These are phyloP conservation scores for Hippophae rhamnoides DNA, from an alignment of 306 rosid genomes.

Conservation along the genomic window DNA sequence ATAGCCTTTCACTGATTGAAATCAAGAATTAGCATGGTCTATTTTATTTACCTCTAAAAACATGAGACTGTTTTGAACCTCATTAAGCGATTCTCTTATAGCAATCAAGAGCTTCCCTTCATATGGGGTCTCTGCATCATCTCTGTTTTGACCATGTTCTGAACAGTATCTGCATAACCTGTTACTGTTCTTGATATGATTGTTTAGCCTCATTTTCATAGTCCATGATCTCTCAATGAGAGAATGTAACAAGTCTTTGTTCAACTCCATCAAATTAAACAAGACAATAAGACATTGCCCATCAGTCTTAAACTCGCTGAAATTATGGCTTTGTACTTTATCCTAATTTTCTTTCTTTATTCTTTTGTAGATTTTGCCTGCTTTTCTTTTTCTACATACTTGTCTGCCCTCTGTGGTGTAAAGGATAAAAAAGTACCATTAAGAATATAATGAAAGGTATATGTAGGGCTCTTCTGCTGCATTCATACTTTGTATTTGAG, in stretches of 20 bases:
- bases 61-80: constrained; percentile 18
- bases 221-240: constrained; percentile 12
- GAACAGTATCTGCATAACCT: constrained; percentile 22
- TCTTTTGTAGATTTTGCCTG: constrained; percentile 8
- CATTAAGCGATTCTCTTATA: constrained; percentile 21
- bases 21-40: not conserved
- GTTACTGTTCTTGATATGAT: constrained; percentile 14
- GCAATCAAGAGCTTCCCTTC: constrained; percentile 23
- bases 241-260: constrained; percentile 4
- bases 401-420: constrained; percentile 8
- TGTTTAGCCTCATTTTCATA: constrained; percentile 16
- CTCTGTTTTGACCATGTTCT: constrained; percentile 17
- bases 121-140: constrained; percentile 17
- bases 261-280: constrained; percentile 9
- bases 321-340: not conserved
- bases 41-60: constrained; percentile 19
- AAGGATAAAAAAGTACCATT: not conserved
- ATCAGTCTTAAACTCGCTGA: not conserved
- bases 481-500: not conserved
- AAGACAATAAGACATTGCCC: not conserved
- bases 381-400: constrained; percentile 16
- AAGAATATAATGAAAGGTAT: constrained; percentile 8
- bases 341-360: not conserved
- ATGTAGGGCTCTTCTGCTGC: constrained; percentile 12
- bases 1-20: not conserved